A percentile compares a stretch with the other conserved stretches of the same genome.
Conservation (phyloP, 73 alveolate genomes). For the Loxodes magnus region DNA sequence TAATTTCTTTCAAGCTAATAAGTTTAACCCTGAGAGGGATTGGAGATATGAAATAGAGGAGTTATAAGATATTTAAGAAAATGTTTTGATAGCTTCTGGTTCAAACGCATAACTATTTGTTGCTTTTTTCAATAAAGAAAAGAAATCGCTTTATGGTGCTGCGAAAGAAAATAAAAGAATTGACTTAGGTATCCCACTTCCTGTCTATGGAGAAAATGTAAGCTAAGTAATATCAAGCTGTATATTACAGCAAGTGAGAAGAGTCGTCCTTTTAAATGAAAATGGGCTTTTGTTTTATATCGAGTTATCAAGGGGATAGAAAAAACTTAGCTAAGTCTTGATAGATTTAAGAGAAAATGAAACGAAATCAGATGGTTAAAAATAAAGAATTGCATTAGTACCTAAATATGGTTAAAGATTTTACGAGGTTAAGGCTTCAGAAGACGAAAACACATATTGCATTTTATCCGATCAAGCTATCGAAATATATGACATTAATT, state of each 20-base stretch:
- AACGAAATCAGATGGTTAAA: background rate
- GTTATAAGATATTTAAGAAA: too few species aligned
- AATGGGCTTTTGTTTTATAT: background rate
- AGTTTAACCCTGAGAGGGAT: too few species aligned
- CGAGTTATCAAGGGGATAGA: background rate
- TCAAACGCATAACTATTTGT: background rate
- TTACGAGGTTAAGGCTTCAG: background rate
- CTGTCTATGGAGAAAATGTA: background rate
- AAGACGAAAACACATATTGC: background rate
- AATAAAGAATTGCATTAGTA: background rate
- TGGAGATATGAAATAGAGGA: too few species aligned
- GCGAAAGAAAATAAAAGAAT: background rate
- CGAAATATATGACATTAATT: conserved; percentile 3
- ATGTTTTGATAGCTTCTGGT: background rate
- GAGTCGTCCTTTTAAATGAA: background rate
- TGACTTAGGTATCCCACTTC: background rate
- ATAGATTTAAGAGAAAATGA: background rate
- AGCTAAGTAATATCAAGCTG: background rate
- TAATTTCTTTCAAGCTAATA: too few species aligned
- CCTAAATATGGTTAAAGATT: background rate
- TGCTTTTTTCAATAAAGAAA: background rate
- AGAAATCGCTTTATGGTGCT: background rate
- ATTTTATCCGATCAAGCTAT: background rate
- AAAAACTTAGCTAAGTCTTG: background rate
- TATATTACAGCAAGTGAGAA: background rate